A percentile compares a stretch with the other conserved stretches of the same genome.
These are phyloP conservation scores for Cladosporium sp. DNA, from an alignment of 2,329 filamentous ascomycete species.

Conservation along the genomic window DNA sequence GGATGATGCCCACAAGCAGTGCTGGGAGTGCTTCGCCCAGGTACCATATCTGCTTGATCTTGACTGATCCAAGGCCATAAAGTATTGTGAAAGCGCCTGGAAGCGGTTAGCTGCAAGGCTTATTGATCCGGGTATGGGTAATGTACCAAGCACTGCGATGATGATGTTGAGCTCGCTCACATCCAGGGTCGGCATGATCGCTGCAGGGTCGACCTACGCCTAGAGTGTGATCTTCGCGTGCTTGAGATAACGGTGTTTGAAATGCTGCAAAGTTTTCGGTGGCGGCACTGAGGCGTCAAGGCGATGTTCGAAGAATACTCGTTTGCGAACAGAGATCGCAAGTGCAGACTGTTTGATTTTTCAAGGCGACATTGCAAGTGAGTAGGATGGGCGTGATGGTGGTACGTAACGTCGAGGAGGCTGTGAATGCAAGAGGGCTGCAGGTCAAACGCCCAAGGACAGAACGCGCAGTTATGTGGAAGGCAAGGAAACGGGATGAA, in stretches of 20 bases:
- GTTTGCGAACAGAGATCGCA: background rate
- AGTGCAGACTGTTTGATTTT: background rate
- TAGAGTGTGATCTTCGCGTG: background rate
- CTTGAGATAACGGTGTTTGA: background rate
- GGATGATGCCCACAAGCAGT: conserved; percentile 70
- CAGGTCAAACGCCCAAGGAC: background rate
- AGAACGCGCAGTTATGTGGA: conserved; percentile 2
- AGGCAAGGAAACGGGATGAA: background rate
- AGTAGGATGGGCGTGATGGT: background rate
- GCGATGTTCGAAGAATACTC: background rate
- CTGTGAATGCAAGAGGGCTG: conserved; percentile 4
- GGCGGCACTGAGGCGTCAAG: background rate
- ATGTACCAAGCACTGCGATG: conserved; percentile 64
- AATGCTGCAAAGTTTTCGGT: background rate
- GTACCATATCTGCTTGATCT: conserved; percentile 84
- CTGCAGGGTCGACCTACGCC: background rate
- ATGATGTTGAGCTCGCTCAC: conserved; percentile 79
- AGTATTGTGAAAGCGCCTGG: conserved; percentile 74
- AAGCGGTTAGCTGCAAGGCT: background rate
- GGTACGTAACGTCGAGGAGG: background rate
- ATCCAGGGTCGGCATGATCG: conserved; percentile 59
- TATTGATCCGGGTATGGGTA: background rate
- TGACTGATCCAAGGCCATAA: conserved; percentile 81
- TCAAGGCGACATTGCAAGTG: background rate
- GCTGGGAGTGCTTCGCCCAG: conserved; percentile 89